phyloP scores from a whole-genome alignment of 23 red algal species.

The Chondrus crispus region DNA sequence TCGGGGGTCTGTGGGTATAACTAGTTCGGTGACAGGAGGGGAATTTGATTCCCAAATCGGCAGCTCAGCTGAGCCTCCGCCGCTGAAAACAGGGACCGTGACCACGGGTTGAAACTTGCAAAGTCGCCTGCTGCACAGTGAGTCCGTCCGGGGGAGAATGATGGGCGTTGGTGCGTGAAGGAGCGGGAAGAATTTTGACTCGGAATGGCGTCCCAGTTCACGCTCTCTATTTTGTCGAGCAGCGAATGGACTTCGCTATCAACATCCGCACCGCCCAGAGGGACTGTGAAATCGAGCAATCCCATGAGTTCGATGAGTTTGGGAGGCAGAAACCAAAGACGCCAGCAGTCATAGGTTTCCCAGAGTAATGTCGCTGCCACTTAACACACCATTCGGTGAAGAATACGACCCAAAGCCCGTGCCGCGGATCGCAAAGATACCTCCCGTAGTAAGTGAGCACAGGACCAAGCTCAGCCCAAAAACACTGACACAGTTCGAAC shows the following conservation, averaged over 20 bases:
- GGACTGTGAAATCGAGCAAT: neutral
- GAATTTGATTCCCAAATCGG: too few relatives aligned
- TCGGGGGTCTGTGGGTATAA: too few relatives aligned
- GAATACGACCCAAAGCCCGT: neutral
- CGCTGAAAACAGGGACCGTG: too few relatives aligned
- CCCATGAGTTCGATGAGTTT: neutral
- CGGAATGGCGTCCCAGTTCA: neutral
- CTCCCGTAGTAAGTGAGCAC: conserved; percentile 3
- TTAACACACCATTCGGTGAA: neutral
- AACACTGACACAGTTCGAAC: neutral
- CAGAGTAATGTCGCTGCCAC: neutral
- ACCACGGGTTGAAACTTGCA: neutral
- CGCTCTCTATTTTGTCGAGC: neutral
- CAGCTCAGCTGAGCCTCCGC: too few relatives aligned
- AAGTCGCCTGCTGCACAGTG: neutral
- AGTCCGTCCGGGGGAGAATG: neutral
- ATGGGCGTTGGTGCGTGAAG: neutral
- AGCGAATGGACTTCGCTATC: neutral
- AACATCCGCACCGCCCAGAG: neutral
- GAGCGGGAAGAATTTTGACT: neutral
- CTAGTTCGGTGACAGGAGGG: too few relatives aligned
- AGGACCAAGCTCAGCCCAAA: neutral
- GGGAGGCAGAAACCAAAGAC: neutral
- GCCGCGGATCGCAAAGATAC: neutral
- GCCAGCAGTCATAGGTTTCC: neutral